phyloP scores from a whole-genome alignment of 208 protist species.

The Wallacemonas collosoma region DNA sequence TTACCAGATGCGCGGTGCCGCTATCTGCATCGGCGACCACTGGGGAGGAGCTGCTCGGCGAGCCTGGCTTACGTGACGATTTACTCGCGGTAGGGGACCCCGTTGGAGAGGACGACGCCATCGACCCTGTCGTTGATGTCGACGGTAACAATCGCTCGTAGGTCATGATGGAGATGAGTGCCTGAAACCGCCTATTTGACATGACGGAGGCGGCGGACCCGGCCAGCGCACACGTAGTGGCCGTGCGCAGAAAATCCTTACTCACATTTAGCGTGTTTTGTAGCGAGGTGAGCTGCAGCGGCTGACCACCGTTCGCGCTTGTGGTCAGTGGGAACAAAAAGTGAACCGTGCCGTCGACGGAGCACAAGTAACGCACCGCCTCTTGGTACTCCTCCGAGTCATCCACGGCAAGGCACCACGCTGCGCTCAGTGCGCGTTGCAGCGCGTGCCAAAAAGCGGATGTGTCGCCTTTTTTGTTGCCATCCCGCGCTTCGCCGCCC shows the following conservation, averaged over 20 bases:
- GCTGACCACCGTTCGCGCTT: constrained; percentile 24
- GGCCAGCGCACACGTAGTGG: constrained; percentile 63
- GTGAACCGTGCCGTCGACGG: constrained; percentile 35
- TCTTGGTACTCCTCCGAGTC: neutral
- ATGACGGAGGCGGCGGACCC: constrained; percentile 51
- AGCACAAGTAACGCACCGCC: constrained; percentile 28
- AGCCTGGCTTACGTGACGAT: neutral
- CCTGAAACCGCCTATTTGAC: constrained; percentile 23
- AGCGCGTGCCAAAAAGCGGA: constrained; percentile 53
- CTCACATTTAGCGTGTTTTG: constrained; percentile 63
- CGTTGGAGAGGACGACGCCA: constrained; percentile 1
- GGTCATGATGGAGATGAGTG: constrained; percentile 56
- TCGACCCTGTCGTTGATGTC: neutral
- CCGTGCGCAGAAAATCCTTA: constrained; percentile 50
- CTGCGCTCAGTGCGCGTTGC: constrained; percentile 39
- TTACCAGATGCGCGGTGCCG: constrained; percentile 27
- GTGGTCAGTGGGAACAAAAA: constrained; percentile 36
- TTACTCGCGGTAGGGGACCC: neutral
- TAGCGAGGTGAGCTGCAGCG: constrained; percentile 49
- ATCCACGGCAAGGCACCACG: constrained; percentile 38
- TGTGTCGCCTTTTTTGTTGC: neutral
- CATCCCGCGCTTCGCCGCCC: neutral
- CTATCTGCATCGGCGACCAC: constrained; percentile 1
- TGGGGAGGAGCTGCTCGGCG: neutral
- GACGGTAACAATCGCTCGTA: constrained; percentile 51